Base-by-base conservation (phyloP, 2,329 filamentous ascomycete species). In the Pseudocercospora fijiensis region DNA sequence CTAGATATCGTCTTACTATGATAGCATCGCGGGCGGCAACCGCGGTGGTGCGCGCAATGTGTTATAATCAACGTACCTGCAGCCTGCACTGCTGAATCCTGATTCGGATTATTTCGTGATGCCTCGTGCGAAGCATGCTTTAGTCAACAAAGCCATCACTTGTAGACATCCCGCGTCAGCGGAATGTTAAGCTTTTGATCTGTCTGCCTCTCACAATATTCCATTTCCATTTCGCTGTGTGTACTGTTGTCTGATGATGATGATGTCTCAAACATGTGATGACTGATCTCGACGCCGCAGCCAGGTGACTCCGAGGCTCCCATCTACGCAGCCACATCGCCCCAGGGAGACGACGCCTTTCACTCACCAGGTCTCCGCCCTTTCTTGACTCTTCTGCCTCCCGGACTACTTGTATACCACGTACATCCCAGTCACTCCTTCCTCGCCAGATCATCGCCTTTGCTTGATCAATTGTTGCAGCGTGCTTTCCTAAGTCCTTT, bases 301-400 rank as follows among this genome's bases (percentile, higher is more conserved):
- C 37, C 57, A 43, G 37, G 24, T 63, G 61, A 63, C 57, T 60
- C 51, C n/a, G n/a, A n/a, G n/a, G n/a, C n/a, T n/a, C n/a, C n/a
- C 56, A 30, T 30, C 58, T 47, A 47, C 57, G 61, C 61, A 60
- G 61, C 61, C 61, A 63, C 61, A 30, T 41, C 24, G 24, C 47
- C 49, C 28, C 26, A 33, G 57, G 41, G 27, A 47, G 41, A 43
- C 22, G 20, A 59, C 37, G 56, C 56, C 24, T 10, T 58, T 37
- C 56, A 58, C n/a, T 28, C 56, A 58, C 47, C 49, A 26, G 26
- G 33, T 26, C 16, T 58, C 57, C 57, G 27, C 45, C 18, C 57
- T 51, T 28, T 49, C 43, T 26, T 41, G 49, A 16, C n/a, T 41
- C 20, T 24, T 28, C 24, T 27, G 18, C 16, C 43, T 37, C 57